These are phyloP conservation scores for Plasmopara muralis DNA, from an alignment of 352 stramenopile genomes.

Conservation along the genomic window DNA sequence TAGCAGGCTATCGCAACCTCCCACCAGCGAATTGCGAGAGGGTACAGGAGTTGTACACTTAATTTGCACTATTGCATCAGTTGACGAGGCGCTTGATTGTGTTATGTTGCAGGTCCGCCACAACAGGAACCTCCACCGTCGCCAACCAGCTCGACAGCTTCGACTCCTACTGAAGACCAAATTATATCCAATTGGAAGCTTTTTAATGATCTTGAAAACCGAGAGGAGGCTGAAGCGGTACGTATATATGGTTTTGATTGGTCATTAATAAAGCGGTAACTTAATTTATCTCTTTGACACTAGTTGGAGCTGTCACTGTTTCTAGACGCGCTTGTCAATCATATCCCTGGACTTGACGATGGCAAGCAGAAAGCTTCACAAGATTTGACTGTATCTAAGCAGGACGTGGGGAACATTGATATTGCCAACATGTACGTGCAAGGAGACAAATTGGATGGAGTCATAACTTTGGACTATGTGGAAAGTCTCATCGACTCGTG, in stretches of 20 bases:
- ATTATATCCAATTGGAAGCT: constrained; percentile 81
- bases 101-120: constrained; percentile 13
- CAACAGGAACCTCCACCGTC: constrained; percentile 15
- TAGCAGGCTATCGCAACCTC: constrained; percentile 6
- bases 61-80: constrained; percentile 1
- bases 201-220: constrained; percentile 83
- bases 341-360: constrained; percentile 70
- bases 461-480: constrained; percentile 63
- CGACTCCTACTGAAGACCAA: constrained; percentile 43
- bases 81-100: neutral
- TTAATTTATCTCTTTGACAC: neutral
- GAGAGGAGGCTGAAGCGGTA: constrained; percentile 77
- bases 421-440: constrained; percentile 83
- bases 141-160: constrained; percentile 26
- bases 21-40: constrained; percentile 16
- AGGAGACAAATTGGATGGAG: constrained; percentile 41
- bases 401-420: constrained; percentile 67
- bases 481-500: constrained; percentile 73
- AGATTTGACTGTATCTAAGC: constrained; percentile 31
- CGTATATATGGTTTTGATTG: constrained; percentile 10
- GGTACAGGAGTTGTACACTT: constrained; percentile 5
- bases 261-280: neutral
- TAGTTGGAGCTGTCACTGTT: constrained; percentile 77
- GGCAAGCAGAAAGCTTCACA: constrained; percentile 16
- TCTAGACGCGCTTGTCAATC: constrained; percentile 61